phyloP scores from a whole-genome alignment of 177 flowering plant genomes.

The Telopea speciosissima region DNA sequence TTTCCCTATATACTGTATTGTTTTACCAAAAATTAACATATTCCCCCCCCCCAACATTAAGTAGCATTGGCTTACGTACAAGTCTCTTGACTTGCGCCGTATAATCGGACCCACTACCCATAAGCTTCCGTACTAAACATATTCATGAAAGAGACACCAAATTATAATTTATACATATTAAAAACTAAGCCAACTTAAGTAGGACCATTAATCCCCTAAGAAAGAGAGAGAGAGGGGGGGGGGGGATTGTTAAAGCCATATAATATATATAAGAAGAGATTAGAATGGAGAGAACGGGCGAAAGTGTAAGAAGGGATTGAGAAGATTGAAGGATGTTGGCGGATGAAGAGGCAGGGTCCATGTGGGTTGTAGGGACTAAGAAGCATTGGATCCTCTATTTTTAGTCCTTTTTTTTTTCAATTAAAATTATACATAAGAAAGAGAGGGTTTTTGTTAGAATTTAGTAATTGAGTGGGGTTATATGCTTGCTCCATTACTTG shows the following conservation, averaged over 20 bases:
- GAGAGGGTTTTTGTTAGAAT: neutral
- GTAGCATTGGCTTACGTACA: neutral
- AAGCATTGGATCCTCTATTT: constrained; percentile 16
- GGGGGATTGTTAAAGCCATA: neutral
- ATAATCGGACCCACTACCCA: constrained; percentile 9
- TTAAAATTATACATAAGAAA: neutral
- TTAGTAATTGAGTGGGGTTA: neutral
- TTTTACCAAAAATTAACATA: no score
- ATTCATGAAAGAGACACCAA: constrained; percentile 15
- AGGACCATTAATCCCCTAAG: constrained; percentile 2
- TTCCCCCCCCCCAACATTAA: neutral
- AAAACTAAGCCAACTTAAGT: constrained; percentile 1
- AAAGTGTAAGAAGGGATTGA: constrained; percentile 18
- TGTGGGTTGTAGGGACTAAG: constrained; percentile 17
- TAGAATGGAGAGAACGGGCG: constrained; percentile 19
- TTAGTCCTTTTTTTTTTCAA: no score
- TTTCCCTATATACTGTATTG: neutral
- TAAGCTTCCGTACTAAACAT: constrained; percentile 24
- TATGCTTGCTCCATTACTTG: neutral
- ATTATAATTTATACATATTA: neutral
- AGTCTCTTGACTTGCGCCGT: constrained; percentile 4
- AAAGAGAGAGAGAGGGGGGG: neutral
- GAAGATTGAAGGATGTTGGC: constrained; percentile 17
- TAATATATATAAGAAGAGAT: neutral
- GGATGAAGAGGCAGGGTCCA: constrained; percentile 18